Evolutionary conservation across 1,284 basidiomycete species (phyloP).

Genomic region (Cutaneotrichosporon mucoides): DNA sequence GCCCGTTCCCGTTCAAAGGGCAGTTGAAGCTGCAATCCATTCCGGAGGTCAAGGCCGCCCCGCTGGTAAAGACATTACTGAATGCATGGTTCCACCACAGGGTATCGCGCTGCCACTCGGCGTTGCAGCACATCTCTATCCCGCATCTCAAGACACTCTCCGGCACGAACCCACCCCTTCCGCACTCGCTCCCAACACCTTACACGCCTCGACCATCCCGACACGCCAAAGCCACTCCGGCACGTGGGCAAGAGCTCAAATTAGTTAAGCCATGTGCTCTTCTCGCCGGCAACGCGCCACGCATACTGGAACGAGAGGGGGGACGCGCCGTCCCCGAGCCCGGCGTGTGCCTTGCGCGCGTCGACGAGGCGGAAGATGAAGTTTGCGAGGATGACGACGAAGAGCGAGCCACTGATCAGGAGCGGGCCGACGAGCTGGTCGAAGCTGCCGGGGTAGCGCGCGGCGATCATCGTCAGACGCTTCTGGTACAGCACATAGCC

Average conservation of each 20-base stretch:
- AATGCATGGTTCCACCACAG: too few relatives aligned
- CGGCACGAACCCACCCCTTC: too few relatives aligned
- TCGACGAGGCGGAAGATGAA: slow-evolving; percentile 64
- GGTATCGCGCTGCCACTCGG: too few relatives aligned
- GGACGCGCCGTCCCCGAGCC: slow-evolving; percentile 27
- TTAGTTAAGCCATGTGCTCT: slow-evolving; percentile 21
- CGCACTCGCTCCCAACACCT: too few relatives aligned
- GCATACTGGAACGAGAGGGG: slow-evolving; percentile 34
- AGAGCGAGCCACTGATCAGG: slow-evolving; percentile 70
- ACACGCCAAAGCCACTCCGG: too few relatives aligned
- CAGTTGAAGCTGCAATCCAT: too few relatives aligned
- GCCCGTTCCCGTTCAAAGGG: too few relatives aligned
- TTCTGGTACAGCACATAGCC: slow-evolving; percentile 83
- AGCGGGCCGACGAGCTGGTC: slow-evolving; percentile 77
- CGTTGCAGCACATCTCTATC: too few relatives aligned
- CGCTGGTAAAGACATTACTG: too few relatives aligned
- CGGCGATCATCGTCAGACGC: slow-evolving; percentile 84
- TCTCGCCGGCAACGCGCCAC: slow-evolving; percentile 29
- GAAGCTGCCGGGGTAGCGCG: slow-evolving; percentile 85
- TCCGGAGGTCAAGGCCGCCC: too few relatives aligned
- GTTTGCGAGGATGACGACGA: slow-evolving; percentile 78
- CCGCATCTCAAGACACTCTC: too few relatives aligned
- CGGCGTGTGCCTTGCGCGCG: slow-evolving; percentile 24
- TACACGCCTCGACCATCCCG: neutral
- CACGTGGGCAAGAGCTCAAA: neutral